phyloP scores from a whole-genome alignment of 768 basidiomycete species.

The Strobilomyces confusus region DNA sequence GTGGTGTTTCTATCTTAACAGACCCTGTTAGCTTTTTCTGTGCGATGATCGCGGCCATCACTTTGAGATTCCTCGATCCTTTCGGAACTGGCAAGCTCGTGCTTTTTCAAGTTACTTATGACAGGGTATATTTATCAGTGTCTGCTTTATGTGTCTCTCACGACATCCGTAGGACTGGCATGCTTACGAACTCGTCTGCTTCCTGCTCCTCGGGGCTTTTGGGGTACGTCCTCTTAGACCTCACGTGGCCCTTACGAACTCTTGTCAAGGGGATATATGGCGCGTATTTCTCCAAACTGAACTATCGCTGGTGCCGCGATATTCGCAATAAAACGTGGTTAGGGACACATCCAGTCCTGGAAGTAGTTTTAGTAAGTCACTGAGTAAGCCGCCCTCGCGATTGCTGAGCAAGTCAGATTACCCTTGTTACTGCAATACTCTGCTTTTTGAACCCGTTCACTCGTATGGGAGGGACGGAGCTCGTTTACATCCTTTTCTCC shows the following conservation, averaged over 20 bases:
- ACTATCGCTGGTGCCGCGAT: constrained; percentile 82
- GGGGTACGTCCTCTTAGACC: constrained; percentile 51
- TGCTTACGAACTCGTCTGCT: constrained; percentile 80
- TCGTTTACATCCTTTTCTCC: constrained; percentile 86
- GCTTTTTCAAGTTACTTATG: constrained; percentile 87
- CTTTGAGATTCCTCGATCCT: constrained; percentile 88
- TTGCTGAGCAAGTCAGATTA: constrained; percentile 50
- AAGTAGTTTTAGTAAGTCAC: constrained; percentile 71
- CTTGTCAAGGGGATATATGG: constrained; percentile 80
- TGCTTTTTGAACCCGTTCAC: constrained; percentile 89
- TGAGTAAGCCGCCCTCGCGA: neutral
- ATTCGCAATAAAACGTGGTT: constrained; percentile 83
- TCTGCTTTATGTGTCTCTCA: neutral
- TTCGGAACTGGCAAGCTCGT: constrained; percentile 95
- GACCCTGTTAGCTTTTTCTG: constrained; percentile 81
- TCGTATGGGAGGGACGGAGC: constrained; percentile 92
- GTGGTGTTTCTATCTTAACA: neutral
- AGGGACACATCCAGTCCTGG: constrained; percentile 70
- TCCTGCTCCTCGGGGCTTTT: constrained; percentile 82
- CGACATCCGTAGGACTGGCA: constrained; percentile 76
- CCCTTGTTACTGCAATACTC: constrained; percentile 67
- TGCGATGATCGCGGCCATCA: constrained; percentile 95
- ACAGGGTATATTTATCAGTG: constrained; percentile 47
- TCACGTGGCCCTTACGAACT: constrained; percentile 6
- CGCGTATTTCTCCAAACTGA: constrained; percentile 88